Base-by-base conservation (phyloP, 495 filamentous ascomycete genomes). In the Xylaria grammica region DNA sequence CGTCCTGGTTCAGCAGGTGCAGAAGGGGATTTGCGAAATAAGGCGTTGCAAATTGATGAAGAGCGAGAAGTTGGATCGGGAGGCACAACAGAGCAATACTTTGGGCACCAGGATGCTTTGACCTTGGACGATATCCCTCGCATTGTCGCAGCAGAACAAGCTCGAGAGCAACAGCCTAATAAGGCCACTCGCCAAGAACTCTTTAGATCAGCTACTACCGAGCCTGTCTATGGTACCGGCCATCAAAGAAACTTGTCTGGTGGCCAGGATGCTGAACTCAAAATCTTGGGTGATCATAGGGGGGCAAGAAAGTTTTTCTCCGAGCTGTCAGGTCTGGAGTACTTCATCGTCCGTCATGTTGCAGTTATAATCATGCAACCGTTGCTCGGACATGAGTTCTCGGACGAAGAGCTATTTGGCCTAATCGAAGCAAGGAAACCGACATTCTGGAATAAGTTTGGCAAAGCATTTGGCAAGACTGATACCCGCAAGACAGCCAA, bases 121-220 rank as follows among this genome's bases (percentile, higher is more conserved):
- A 97, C 93, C 5, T 80, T 99, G 60, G 95, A 98, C 75, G 95
- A 99, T 72, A 97, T 99, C 65, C 94, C 95, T n/a, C 85, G 94
- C 65, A 96, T 99, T 66, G 92, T 97, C 46, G 95, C 95, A 2
- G 92, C 94, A 9, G 92, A 97, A 69, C 95, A 98, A 78, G 94
- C 95, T 29, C 89, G 90, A 72, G 94, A 97, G 72, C 94, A 96
- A 73, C 86, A 93, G 58, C 89, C 93, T 19, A 96, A 71, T 71
- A 93, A 92, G 38, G 90, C 86, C 65, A 89, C 83, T 64, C 87
- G 91, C 36, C 87, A 89, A 51, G 88, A 92, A 63, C 82, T 95
- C 26, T 87, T 96, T 69, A 71, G 89, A 82, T 76, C 89, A 73
- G 63, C 87, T 29, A 77, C 82, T 32, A 79, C 79, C 15, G 85